These are phyloP conservation scores for Eucommia ulmoides DNA, from an alignment of 257 asterid species.

Conservation along the genomic window DNA sequence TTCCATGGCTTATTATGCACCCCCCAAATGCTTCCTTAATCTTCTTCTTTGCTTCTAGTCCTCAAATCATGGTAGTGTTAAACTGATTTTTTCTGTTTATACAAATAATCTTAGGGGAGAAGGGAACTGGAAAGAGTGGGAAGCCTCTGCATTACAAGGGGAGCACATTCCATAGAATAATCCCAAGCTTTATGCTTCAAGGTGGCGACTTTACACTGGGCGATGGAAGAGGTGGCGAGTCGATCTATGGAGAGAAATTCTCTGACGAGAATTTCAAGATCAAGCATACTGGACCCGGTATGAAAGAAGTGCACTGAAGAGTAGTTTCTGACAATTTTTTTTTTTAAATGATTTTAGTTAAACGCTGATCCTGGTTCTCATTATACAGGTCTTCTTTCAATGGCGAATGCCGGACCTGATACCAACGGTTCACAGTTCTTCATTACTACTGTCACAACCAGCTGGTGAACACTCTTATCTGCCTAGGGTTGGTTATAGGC, in stretches of 20 bases:
- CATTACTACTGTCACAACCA: slow-evolving; percentile 98
- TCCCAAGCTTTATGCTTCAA: slow-evolving; percentile 97
- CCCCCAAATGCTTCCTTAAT: no score
- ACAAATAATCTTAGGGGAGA: slow-evolving; percentile 65
- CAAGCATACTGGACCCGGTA: slow-evolving; percentile 96
- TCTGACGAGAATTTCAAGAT: slow-evolving; percentile 93
- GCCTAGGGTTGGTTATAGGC: no score
- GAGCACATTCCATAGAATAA: slow-evolving; percentile 80
- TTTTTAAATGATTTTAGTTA: no score
- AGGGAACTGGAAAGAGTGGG: slow-evolving; percentile 76
- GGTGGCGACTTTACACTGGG: slow-evolving; percentile 98
- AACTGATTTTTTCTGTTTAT: no score
- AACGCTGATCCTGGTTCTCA: not conserved
- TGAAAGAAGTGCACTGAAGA: no score
- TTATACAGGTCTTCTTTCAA: slow-evolving; percentile 55
- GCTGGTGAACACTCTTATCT: slow-evolving; percentile 38
- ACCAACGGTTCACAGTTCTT: slow-evolving; percentile 96
- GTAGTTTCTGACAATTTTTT: no score
- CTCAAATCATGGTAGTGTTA: no score
- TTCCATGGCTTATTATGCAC: no score
- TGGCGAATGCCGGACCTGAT: slow-evolving; percentile 90
- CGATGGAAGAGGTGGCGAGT: slow-evolving; percentile 97
- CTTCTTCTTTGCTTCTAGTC: no score
- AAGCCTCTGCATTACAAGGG: slow-evolving; percentile 90
- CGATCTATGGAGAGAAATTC: slow-evolving; percentile 78